phyloP scores from a whole-genome alignment of 2,329 filamentous ascomycete genomes.

The Plenodomus tracheiphilus region DNA sequence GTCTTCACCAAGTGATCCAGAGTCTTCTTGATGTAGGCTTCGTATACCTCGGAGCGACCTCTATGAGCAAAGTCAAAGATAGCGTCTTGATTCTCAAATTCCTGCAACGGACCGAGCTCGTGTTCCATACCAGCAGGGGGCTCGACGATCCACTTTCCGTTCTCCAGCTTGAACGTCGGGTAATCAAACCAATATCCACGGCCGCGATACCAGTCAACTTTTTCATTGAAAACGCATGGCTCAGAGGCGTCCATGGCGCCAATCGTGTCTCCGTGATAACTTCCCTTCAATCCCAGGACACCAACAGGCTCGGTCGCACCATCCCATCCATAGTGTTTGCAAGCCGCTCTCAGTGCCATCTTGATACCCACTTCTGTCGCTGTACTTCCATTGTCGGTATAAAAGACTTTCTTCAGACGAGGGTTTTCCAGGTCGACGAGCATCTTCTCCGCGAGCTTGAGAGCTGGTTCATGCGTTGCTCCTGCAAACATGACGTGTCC shows the following conservation, averaged over 20 bases:
- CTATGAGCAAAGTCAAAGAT: conserved; percentile 48
- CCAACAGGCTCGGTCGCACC: conserved; percentile 61
- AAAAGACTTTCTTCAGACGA: conserved; percentile 73
- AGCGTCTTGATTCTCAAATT: conserved; percentile 36
- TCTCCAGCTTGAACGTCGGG: conserved; percentile 68
- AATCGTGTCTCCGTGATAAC: conserved; percentile 87
- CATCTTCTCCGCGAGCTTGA: conserved; percentile 68
- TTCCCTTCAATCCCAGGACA: conserved; percentile 75
- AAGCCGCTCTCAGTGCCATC: conserved; percentile 75
- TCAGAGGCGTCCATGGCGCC: conserved; percentile 86
- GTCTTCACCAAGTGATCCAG: conserved; percentile 57
- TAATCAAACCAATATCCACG: conserved; percentile 82
- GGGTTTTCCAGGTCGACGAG: conserved; percentile 64
- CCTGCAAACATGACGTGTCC: conserved; percentile 88
- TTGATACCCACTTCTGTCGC: conserved; percentile 84
- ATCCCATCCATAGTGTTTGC: conserved; percentile 68
- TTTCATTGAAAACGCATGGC: conserved; percentile 76
- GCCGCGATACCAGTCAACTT: conserved; percentile 83
- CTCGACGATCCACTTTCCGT: conserved; percentile 68
- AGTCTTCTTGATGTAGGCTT: conserved; percentile 59
- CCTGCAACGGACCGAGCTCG: conserved; percentile 50
- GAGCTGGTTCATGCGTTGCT: conserved; percentile 76
- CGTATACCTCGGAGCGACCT: conserved; percentile 54
- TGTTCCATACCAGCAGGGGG: conserved; percentile 55
- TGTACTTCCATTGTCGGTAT: conserved; percentile 82